Conservation (phyloP, 2,329 filamentous ascomycete species). For the Paracamarosporium sp. region DNA sequence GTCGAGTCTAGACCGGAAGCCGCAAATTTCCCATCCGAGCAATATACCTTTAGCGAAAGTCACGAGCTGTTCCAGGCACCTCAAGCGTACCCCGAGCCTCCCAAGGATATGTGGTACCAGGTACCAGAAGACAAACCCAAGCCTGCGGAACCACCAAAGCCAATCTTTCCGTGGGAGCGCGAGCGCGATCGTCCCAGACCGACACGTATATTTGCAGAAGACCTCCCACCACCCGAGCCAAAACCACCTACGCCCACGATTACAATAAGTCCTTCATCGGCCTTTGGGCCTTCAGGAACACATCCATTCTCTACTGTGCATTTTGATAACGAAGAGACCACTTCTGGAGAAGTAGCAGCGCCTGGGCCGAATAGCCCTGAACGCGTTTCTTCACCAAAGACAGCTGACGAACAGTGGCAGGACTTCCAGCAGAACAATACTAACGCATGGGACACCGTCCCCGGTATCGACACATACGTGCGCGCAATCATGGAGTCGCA, state of each 20-base stretch:
- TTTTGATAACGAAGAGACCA: slow-evolving; percentile 27
- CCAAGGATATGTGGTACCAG: slow-evolving; percentile 87
- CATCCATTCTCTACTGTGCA: slow-evolving; percentile 40
- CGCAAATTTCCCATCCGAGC: slow-evolving; percentile 76
- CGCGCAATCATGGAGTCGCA: slow-evolving; percentile 70
- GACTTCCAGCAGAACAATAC: slow-evolving; percentile 67
- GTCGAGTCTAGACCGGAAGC: slow-evolving; percentile 81
- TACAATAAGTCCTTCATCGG: slow-evolving; percentile 38
- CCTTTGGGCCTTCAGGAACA: slow-evolving; percentile 19
- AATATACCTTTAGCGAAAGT: slow-evolving; percentile 85
- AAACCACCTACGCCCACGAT: slow-evolving; percentile 45
- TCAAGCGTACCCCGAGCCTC: slow-evolving; percentile 78
- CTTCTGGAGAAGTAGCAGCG: slow-evolving; percentile 15
- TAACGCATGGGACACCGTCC: slow-evolving; percentile 94
- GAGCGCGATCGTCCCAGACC: slow-evolving; percentile 67
- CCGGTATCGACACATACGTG: slow-evolving; percentile 87
- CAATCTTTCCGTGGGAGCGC: slow-evolving; percentile 92
- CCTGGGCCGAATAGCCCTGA: slow-evolving; percentile 21
- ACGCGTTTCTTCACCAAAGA: slow-evolving; percentile 27
- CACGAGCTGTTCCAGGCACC: slow-evolving; percentile 78
- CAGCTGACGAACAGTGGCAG: slow-evolving; percentile 69
- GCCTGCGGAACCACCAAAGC: slow-evolving; percentile 66
- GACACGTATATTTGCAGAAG: slow-evolving; percentile 71
- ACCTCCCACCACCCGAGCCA: slow-evolving; percentile 46
- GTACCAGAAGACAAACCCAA: slow-evolving; percentile 67